Percentiles rank a stretch among this genome's conserved stretches.
Evolutionary conservation across 2,329 filamentous ascomycete genomes (phyloP).

Genomic region (Cercospora beticola): DNA sequence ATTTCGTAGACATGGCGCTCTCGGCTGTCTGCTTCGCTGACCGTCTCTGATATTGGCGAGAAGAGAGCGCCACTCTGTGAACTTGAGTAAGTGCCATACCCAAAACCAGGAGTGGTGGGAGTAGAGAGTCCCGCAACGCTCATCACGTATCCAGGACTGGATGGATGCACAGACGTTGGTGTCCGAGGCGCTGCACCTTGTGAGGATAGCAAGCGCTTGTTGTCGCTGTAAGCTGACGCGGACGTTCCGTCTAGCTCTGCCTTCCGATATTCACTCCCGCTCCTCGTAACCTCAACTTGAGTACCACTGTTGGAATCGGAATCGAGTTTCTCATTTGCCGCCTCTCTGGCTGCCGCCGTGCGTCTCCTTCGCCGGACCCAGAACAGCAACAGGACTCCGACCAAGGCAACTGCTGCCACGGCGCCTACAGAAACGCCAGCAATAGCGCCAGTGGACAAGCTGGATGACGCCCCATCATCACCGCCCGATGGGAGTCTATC

Average conservation of each 20-base stretch:
- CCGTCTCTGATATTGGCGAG: slow-evolving; percentile 25
- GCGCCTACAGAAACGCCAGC: slow-evolving; percentile 48
- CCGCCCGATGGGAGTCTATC: background rate
- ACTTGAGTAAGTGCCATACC: slow-evolving; percentile 33
- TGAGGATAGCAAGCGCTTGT: slow-evolving; percentile 26
- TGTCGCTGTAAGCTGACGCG: slow-evolving; percentile 23
- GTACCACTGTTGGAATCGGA: slow-evolving; percentile 3
- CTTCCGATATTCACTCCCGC: slow-evolving; percentile 43
- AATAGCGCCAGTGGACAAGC: slow-evolving; percentile 41
- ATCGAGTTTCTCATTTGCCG: slow-evolving; percentile 17
- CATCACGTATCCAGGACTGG: slow-evolving; percentile 24
- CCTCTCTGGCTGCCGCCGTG: slow-evolving; percentile 5
- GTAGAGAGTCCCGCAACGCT: slow-evolving; percentile 16
- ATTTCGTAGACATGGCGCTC: slow-evolving; percentile 47
- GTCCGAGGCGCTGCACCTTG: slow-evolving; percentile 15
- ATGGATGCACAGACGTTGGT: slow-evolving; percentile 14
- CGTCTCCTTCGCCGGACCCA: slow-evolving; percentile 30
- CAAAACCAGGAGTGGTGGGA: slow-evolving; percentile 23
- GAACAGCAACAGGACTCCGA: slow-evolving; percentile 37
- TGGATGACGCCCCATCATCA: slow-evolving; percentile 9
- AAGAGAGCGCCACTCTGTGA: slow-evolving; percentile 25
- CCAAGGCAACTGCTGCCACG: slow-evolving; percentile 37
- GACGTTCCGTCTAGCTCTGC: slow-evolving; percentile 44
- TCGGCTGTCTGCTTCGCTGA: slow-evolving; percentile 34
- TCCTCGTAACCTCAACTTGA: slow-evolving; percentile 8